Conservation (phyloP, 225 moss, liverwort and hornwort genomes). For the Physcomitrium patens region DNA sequence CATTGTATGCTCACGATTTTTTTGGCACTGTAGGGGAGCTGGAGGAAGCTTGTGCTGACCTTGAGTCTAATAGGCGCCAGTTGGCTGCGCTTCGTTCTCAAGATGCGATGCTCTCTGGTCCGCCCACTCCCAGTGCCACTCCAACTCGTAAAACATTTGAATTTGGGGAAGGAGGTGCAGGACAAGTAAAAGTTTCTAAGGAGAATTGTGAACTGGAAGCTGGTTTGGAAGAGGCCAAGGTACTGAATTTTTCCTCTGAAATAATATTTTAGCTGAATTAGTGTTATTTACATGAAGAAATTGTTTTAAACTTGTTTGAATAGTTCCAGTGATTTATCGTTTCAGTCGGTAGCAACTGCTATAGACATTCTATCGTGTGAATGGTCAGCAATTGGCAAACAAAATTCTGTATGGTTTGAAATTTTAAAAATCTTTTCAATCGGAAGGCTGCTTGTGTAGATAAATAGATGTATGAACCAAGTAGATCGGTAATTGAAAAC, state of each 20-base stretch:
- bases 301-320: background rate
- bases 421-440: background rate
- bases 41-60: constrained; percentile 80
- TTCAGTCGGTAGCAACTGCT: constrained; percentile 7
- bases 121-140: constrained; percentile 68
- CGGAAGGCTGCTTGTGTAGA: background rate
- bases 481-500: constrained; percentile 17
- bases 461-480: background rate
- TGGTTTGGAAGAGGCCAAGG: constrained; percentile 88
- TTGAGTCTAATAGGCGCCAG: constrained; percentile 82
- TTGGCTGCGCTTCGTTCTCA: constrained; percentile 73
- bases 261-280: background rate
- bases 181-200: constrained; percentile 56
- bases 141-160: constrained; percentile 66
- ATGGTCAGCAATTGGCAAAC: constrained; percentile 9
- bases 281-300: background rate
- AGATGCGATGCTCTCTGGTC: constrained; percentile 70
- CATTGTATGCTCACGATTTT: constrained; percentile 36
- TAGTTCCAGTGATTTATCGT: constrained; percentile 13
- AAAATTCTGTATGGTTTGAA: constrained; percentile 11
- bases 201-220: constrained; percentile 73
- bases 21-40: constrained; percentile 70
- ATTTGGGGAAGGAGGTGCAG: constrained; percentile 52
- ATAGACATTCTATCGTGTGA: background rate
- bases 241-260: constrained; percentile 24